Evolutionary conservation across 2,329 filamentous ascomycete species (phyloP).

Genomic region (Claviceps humidiphila): DNA sequence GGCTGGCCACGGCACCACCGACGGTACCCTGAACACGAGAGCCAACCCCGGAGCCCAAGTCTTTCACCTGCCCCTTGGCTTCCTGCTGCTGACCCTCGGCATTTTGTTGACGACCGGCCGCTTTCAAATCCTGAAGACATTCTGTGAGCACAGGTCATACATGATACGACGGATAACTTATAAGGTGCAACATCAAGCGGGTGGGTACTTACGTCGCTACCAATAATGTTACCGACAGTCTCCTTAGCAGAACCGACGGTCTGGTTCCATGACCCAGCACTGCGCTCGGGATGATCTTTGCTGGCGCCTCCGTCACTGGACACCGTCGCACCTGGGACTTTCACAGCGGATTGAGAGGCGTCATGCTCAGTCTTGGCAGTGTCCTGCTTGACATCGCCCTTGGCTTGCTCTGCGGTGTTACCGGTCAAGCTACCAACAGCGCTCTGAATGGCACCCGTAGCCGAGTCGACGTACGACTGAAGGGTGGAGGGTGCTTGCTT

Average conservation of each 20-base stretch:
- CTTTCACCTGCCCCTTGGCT: slow-evolving; percentile 66
- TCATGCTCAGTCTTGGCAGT: slow-evolving; percentile 55
- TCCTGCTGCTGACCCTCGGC: slow-evolving; percentile 67
- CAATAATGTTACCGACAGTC: slow-evolving; percentile 59
- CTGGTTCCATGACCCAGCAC: slow-evolving; percentile 70
- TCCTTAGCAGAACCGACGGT: slow-evolving; percentile 82
- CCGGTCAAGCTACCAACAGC: slow-evolving; percentile 62
- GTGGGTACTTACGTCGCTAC: slow-evolving; percentile 45
- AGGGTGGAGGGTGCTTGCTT: slow-evolving; percentile 50
- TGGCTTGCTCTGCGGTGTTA: slow-evolving; percentile 49
- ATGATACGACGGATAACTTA: not conserved
- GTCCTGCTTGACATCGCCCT: slow-evolving; percentile 52
- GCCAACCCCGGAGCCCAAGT: slow-evolving; percentile 52
- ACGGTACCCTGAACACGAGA: slow-evolving; percentile 59
- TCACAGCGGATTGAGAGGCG: slow-evolving; percentile 60
- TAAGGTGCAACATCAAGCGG: not conserved
- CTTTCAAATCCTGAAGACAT: slow-evolving; percentile 46
- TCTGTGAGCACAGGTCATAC: slow-evolving; percentile 4
- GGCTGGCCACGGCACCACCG: slow-evolving; percentile 54
- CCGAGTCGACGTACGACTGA: slow-evolving; percentile 63
- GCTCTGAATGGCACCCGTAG: slow-evolving; percentile 59
- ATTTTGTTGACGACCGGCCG: slow-evolving; percentile 65
- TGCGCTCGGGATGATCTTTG: slow-evolving; percentile 59
- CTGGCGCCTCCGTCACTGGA: slow-evolving; percentile 57
- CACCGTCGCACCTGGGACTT: slow-evolving; percentile 58